Evolutionary conservation across 2,329 filamentous ascomycete genomes (phyloP).

Genomic region (Onygena corvina): DNA sequence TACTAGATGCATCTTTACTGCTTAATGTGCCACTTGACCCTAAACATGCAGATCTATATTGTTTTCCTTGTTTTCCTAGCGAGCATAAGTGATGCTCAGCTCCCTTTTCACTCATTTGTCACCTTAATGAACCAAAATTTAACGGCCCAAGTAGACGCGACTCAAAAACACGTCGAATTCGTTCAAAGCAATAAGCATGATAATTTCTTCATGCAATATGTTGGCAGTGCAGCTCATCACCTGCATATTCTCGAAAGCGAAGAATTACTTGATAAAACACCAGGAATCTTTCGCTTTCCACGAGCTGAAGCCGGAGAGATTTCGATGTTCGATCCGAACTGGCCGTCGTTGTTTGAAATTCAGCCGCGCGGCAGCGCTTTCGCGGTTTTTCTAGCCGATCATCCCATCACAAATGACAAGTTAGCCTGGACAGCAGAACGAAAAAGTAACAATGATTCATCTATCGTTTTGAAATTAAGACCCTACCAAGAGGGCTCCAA

Average conservation of each 20-base stretch:
- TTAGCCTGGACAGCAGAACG: conserved; percentile 3
- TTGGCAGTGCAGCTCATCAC: background rate
- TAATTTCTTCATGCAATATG: background rate
- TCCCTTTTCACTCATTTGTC: conserved; percentile 1
- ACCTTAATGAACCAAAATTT: conserved; percentile 1
- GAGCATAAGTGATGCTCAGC: background rate
- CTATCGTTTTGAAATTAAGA: conserved; percentile 5
- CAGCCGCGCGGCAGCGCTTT: background rate
- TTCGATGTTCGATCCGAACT: background rate
- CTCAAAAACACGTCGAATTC: conserved; percentile 5
- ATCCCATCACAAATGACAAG: background rate
- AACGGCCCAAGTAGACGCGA: background rate
- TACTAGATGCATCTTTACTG: background rate
- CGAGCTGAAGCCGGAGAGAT: background rate
- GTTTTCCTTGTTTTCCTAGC: background rate
- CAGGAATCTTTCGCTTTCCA: background rate
- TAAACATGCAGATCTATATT: background rate
- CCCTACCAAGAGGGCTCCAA: background rate
- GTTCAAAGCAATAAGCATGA: background rate
- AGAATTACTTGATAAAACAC: background rate
- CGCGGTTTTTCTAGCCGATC: background rate
- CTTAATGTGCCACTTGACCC: background rate
- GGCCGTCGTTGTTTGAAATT: background rate
- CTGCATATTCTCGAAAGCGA: background rate
- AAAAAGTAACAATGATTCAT: background rate